Conservation (phyloP, 2,329 filamentous ascomycete genomes). For the Fusarium praegraminearum region DNA sequence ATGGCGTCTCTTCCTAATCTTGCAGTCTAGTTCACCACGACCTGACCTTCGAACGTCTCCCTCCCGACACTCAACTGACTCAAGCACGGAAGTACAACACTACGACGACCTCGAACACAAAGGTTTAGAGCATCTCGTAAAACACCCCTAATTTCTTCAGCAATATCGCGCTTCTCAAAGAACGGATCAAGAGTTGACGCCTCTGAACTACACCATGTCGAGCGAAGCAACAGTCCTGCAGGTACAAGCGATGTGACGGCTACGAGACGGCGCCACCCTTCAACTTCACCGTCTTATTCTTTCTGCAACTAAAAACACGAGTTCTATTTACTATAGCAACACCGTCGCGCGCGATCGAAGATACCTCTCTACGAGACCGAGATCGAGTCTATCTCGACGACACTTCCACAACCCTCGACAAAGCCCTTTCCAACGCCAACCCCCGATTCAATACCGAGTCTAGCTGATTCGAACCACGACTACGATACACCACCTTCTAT, state of each 20-base stretch:
- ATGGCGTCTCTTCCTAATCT: not conserved
- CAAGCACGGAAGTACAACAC: not conserved
- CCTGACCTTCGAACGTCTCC: not conserved
- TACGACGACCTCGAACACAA: not conserved
- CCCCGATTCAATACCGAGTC: accelerated
- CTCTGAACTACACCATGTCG: accelerated
- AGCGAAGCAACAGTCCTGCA: not conserved
- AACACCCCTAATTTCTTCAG: accelerated
- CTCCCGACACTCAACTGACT: not conserved
- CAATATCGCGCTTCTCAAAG: not conserved
- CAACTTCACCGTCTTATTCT: no score
- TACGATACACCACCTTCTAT: not conserved
- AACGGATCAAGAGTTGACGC: not conserved
- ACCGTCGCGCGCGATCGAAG: not conserved
- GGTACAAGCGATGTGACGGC: no score
- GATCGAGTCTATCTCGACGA: not conserved
- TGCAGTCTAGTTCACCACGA: not conserved
- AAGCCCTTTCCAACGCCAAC: not conserved
- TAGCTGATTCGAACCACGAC: not conserved
- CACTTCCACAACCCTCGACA: not conserved
- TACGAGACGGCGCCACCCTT: not conserved
- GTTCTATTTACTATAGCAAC: accelerated
- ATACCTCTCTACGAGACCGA: not conserved
- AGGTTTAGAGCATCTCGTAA: accelerated
- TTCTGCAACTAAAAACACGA: no score